Percentiles rank a stretch among this genome's conserved stretches.
Conservation (phyloP, 768 basidiomycete species). For the Agaricus blazei region DNA sequence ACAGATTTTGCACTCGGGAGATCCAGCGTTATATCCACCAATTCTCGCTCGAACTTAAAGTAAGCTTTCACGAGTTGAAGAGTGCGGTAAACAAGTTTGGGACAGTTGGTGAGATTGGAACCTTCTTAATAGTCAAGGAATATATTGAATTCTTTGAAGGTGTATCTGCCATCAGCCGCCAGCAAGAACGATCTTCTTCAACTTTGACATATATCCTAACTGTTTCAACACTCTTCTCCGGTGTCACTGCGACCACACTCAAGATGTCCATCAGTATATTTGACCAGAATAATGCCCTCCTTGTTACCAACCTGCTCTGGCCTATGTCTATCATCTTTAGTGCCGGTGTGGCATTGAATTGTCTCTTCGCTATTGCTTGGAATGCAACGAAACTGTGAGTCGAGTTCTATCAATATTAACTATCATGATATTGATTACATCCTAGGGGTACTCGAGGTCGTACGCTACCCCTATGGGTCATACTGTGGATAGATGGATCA, state of each 20-base stretch:
- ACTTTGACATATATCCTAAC: slow-evolving; percentile 14
- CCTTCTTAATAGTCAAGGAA: not conserved
- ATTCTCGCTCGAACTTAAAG: not conserved
- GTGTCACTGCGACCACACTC: slow-evolving; percentile 22
- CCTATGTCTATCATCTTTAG: slow-evolving; percentile 2
- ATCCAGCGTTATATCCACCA: slow-evolving; percentile 8
- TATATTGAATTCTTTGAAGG: not conserved
- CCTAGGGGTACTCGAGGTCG: not conserved
- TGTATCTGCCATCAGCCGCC: not conserved
- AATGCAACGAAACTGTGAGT: not conserved
- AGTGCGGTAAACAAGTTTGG: not conserved
- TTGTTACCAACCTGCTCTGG: slow-evolving; percentile 1
- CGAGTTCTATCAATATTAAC: too few species aligned
- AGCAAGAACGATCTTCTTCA: not conserved
- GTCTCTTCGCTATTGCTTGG: slow-evolving; percentile 2
- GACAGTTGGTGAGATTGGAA: not conserved
- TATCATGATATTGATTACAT: too few species aligned
- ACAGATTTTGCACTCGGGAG: not conserved
- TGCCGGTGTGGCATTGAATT: slow-evolving; percentile 4
- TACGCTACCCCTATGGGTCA: not conserved
- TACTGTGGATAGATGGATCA: not conserved
- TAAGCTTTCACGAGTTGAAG: not conserved
- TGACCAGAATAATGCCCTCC: not conserved
- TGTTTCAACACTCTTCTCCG: slow-evolving; percentile 23
- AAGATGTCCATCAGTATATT: slow-evolving; percentile 11